A percentile compares a stretch with the other conserved stretches of the same genome.
Evolutionary conservation across 139 green algal species (phyloP).

Genomic region (Eudorina sp.): DNA sequence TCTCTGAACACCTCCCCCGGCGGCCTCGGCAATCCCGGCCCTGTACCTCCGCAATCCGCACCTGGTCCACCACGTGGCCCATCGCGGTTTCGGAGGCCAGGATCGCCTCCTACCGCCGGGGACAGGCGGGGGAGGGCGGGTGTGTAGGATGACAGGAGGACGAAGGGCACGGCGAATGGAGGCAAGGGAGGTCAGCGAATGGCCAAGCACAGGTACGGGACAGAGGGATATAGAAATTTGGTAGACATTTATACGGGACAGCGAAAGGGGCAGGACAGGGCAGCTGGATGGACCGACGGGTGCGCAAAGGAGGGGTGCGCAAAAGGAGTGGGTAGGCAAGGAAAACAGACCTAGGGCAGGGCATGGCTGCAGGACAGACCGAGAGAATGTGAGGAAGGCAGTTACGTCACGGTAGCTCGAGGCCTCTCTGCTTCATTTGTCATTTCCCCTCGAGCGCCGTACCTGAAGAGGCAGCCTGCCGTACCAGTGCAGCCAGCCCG

Average conservation of each 20-base stretch:
- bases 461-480: conserved; percentile 62
- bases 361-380: too few species aligned
- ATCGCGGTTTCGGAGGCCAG: conserved; percentile 58
- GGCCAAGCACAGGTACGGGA: not conserved
- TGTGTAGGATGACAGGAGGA: not conserved
- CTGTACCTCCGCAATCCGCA: not conserved
- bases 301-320: not conserved
- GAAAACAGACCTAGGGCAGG: not conserved
- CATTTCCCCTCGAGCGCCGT: too few species aligned
- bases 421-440: too few species aligned
- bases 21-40: too few species aligned
- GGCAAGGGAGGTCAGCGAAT: not conserved
- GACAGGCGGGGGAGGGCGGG: not conserved
- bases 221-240: not conserved
- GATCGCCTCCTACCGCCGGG: conserved; percentile 52
- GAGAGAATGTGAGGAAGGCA: too few species aligned
- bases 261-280: not conserved
- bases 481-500: conserved; percentile 75
- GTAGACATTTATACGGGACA: too few species aligned
- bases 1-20: too few species aligned
- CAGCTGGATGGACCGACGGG: not conserved
- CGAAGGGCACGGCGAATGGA: not conserved
- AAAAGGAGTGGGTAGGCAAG: not conserved
- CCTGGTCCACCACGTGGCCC: conserved; percentile 35
- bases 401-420: too few species aligned